Conservation (phyloP, 108 stramenopile genomes). For the Cyclostephanos invisitatus region DNA sequence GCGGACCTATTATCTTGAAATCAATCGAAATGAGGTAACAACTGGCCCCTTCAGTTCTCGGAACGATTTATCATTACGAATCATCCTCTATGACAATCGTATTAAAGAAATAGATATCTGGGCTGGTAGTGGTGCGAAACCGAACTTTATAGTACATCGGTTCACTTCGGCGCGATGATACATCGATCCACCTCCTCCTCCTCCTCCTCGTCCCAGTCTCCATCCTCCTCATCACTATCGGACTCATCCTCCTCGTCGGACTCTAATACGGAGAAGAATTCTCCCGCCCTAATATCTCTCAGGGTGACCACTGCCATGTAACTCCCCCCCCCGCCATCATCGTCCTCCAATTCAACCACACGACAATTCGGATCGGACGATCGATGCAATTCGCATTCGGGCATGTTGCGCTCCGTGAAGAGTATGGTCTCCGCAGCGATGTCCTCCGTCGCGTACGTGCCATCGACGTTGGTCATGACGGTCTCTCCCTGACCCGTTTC, state of each 20-base stretch:
- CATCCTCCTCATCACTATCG: slow-evolving; percentile 32
- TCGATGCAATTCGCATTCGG: slow-evolving; percentile 74
- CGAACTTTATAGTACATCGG: no score
- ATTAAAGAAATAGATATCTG: no score
- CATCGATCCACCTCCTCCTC: background rate
- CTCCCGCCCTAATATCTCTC: slow-evolving; percentile 67
- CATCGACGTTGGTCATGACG: slow-evolving; percentile 84
- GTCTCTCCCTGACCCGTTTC: background rate
- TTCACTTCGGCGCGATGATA: background rate
- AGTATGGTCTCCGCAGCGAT: slow-evolving; percentile 81
- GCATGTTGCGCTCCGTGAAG: slow-evolving; percentile 76
- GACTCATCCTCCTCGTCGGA: slow-evolving; percentile 55
- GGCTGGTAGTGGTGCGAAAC: no score
- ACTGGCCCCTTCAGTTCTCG: no score
- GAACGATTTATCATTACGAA: no score
- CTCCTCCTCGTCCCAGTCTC: slow-evolving; percentile 1
- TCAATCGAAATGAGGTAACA: no score
- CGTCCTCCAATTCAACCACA: slow-evolving; percentile 65
- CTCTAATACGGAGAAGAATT: slow-evolving; percentile 85
- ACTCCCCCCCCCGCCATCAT: slow-evolving; percentile 68
- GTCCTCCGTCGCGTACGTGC: slow-evolving; percentile 78
- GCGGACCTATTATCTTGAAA: no score
- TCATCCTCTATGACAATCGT: no score
- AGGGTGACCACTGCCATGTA: slow-evolving; percentile 77
- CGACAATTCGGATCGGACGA: slow-evolving; percentile 70